Evolutionary conservation across 2,329 filamentous ascomycete species (phyloP), one percentile per base, ranked within the genome.

Genomic region (Neofusicoccum sp.): DNA sequence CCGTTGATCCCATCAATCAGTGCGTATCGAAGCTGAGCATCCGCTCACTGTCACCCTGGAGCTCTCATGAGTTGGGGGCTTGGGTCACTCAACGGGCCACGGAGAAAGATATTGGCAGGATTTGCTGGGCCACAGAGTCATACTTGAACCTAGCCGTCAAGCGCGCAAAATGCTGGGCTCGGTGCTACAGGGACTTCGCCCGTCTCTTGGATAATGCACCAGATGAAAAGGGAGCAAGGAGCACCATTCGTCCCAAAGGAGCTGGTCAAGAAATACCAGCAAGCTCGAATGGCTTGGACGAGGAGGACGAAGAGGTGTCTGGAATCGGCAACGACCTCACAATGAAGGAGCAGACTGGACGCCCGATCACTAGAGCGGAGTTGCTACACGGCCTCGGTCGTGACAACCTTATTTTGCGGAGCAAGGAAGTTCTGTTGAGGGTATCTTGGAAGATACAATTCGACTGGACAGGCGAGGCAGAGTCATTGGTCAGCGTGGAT

Each of bases 391-490:
- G 75, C 64, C 66, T 79, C 2, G 76, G 75, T 66, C 68, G 72
- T 16, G 33, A 72, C 12, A 61, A 67, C 2, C 67, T 68, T 59
- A 70, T 56, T 66, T 67, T 77, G 61, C 74, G 54, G 72, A 73
- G 77, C 0, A 71, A 73, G 1, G 65, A 76, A 8, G 78, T 83
- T 2, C 72, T 79, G 9, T 62, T 87, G 4, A 81, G 85, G 31
- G 76, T 91, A 1, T 79, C 82, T 63, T 92, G 89, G 89, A 78
- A 75, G 50, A 86, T 90, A 47, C 75, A 76, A 1, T 90, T 91
- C 69, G 89, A 91, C 73, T 91, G 88, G 89, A 88, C 88, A 0
- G 89, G 89, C 5, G 89, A 91, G 70, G 88, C 87, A 4, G 83
- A 84, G 69, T 90, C 84, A 67, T 78, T 79, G 48, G 74, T 91